Percentiles rank a stretch among this genome's conserved stretches.
Conservation (phyloP, 2,329 filamentous ascomycete species). For the Didymella glomerata region DNA sequence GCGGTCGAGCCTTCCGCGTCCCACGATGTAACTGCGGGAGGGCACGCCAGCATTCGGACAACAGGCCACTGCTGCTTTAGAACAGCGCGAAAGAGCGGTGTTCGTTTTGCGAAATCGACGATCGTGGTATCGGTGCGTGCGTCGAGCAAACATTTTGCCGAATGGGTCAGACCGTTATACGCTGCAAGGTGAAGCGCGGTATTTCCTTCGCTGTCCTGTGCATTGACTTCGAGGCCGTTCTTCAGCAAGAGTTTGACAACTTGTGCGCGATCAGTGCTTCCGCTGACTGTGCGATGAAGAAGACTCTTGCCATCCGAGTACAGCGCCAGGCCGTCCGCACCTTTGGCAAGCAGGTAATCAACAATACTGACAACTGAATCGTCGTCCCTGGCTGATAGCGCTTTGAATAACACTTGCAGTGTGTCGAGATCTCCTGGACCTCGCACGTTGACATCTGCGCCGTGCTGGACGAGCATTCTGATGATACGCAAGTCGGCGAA, state of each 20-base stretch:
- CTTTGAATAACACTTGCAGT: slow-evolving; percentile 35
- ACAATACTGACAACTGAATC: slow-evolving; percentile 20
- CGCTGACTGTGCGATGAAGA: slow-evolving; percentile 39
- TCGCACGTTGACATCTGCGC: slow-evolving; percentile 38
- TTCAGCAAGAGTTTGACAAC: slow-evolving; percentile 37
- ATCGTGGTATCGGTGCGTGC: slow-evolving; percentile 35
- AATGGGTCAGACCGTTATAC: slow-evolving; percentile 34
- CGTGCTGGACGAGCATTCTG: slow-evolving; percentile 39
- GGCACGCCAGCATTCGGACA: slow-evolving; percentile 38
- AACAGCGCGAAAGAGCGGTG: slow-evolving; percentile 43
- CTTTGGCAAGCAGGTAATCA: slow-evolving; percentile 37
- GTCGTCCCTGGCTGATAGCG: neutral
- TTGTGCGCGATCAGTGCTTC: slow-evolving; percentile 27
- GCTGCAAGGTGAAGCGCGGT: slow-evolving; percentile 45
- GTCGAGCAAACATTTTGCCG: slow-evolving; percentile 34
- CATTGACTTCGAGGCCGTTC: slow-evolving; percentile 33
- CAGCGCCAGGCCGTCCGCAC: slow-evolving; percentile 31
- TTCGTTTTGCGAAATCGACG: slow-evolving; percentile 36
- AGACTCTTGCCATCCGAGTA: slow-evolving; percentile 44
- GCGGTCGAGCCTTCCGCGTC: slow-evolving; percentile 42
- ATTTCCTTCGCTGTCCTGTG: slow-evolving; percentile 35
- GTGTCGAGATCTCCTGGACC: slow-evolving; percentile 35
- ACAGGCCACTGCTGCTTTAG: slow-evolving; percentile 40
- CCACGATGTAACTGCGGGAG: slow-evolving; percentile 45
- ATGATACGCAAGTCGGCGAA: slow-evolving; percentile 38